These are phyloP conservation scores for Sodiomyces alkalinus DNA, from an alignment of 2,329 filamentous ascomycete genomes.

Conservation along the genomic window DNA sequence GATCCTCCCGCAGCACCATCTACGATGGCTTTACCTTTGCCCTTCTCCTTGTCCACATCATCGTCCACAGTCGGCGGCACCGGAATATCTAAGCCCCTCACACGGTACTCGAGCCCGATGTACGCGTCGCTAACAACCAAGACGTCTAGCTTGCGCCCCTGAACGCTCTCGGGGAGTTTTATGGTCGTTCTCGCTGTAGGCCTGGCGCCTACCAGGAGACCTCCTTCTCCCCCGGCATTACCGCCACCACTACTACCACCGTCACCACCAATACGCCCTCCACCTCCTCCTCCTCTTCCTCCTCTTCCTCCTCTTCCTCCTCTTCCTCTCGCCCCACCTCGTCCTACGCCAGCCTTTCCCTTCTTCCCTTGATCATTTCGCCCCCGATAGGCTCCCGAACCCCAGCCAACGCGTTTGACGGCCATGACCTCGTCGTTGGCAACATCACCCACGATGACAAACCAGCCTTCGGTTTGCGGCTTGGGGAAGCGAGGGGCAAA, in stretches of 20 bases:
- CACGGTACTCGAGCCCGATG: constrained; percentile 49
- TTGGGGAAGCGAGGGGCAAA: constrained; percentile 88
- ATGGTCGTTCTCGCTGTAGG: constrained; percentile 41
- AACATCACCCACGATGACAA: constrained; percentile 59
- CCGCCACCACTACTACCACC: too few relatives aligned
- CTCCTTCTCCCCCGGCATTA: constrained; percentile 9
- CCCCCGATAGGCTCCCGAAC: too few relatives aligned
- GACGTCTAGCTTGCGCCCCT: constrained; percentile 53
- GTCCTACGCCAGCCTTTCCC: too few relatives aligned
- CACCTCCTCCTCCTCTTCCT: background rate
- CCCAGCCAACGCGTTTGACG: constrained; percentile 75
- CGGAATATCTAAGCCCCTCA: constrained; percentile 36
- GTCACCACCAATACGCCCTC: constrained; percentile 2
- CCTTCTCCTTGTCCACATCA: constrained; percentile 27
- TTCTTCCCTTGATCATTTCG: constrained; percentile 9
- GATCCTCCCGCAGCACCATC: too few relatives aligned
- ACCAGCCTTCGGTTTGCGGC: constrained; percentile 86
- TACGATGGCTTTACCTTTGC: too few relatives aligned
- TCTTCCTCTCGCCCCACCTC: constrained; percentile 10
- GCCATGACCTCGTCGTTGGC: constrained; percentile 64
- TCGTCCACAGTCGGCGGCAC: constrained; percentile 31
- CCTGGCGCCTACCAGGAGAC: constrained; percentile 24
- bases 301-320: constrained; percentile 17
- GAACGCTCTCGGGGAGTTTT: constrained; percentile 38
- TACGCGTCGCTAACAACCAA: constrained; percentile 78